Conservation (phyloP, 1,284 basidiomycete genomes). For the Ganoderma sinense region DNA sequence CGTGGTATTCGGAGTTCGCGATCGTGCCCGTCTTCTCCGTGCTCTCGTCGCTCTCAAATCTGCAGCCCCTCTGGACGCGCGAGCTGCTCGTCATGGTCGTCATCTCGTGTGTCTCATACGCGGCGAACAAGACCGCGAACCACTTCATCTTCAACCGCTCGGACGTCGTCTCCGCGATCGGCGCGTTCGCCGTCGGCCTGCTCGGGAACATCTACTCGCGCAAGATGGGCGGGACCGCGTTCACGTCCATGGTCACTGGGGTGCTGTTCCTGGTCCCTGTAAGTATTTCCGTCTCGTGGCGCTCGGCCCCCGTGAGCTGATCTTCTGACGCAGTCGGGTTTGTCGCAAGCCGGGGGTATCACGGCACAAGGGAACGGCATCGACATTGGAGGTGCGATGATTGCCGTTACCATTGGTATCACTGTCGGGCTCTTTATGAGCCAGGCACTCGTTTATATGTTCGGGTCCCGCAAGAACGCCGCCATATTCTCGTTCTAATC, state of each 20-base stretch:
- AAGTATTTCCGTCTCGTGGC: conserved; percentile 25
- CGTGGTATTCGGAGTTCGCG: conserved; percentile 77
- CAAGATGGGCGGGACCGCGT: conserved; percentile 88
- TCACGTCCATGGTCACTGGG: conserved; percentile 90
- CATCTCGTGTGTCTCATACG: conserved; percentile 83
- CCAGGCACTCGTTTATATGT: conserved; percentile 86
- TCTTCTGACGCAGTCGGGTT: conserved; percentile 66
- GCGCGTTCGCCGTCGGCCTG: conserved; percentile 84
- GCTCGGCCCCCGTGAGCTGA: background rate
- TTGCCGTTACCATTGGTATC: conserved; percentile 89
- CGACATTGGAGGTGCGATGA: conserved; percentile 84
- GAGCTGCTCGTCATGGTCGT: conserved; percentile 86
- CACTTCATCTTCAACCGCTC: conserved; percentile 88
- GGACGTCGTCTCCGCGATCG: conserved; percentile 87
- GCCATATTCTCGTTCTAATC: conserved; percentile 82
- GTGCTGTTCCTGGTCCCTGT: conserved; percentile 87
- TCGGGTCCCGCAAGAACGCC: conserved; percentile 83
- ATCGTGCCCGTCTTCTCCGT: conserved; percentile 87
- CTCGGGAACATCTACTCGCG: conserved; percentile 87
- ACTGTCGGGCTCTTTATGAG: conserved; percentile 92
- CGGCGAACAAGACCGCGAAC: conserved; percentile 81
- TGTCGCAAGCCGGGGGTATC: conserved; percentile 87
- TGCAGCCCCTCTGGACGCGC: conserved; percentile 75
- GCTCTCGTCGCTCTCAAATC: conserved; percentile 77
- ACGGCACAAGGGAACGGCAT: conserved; percentile 74